phyloP scores from a whole-genome alignment of 306 rosid species.

The Argentina anserina region DNA sequence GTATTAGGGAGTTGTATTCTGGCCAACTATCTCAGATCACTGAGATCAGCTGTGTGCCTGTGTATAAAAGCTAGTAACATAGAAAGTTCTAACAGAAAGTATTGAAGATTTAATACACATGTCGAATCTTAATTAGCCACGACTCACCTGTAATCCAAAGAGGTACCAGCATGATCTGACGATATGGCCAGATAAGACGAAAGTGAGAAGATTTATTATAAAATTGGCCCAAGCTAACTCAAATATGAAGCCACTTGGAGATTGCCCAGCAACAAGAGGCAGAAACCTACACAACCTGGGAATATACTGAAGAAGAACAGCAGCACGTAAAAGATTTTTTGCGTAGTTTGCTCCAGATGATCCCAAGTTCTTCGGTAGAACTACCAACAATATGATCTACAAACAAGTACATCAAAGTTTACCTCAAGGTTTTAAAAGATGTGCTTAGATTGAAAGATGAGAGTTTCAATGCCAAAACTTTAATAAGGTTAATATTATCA shows the following conservation, averaged over 20 bases:
- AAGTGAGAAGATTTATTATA: constrained; percentile 68
- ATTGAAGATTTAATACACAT: constrained; percentile 3
- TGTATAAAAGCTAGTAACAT: too few relatives aligned
- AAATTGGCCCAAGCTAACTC: constrained; percentile 80
- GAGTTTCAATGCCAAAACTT: neutral
- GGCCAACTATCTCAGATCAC: too few relatives aligned
- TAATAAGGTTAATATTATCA: neutral
- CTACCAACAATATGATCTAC: constrained; percentile 56
- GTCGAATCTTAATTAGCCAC: too few relatives aligned
- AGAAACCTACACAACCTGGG: constrained; percentile 70
- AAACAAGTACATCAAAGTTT: constrained; percentile 20
- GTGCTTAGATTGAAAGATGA: neutral
- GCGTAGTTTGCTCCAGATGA: constrained; percentile 72
- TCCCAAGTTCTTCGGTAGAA: constrained; percentile 48
- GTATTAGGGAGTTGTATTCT: too few relatives aligned
- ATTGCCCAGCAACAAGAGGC: constrained; percentile 60
- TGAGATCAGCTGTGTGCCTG: too few relatives aligned
- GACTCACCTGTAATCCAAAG: constrained; percentile 69
- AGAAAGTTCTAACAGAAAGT: neutral
- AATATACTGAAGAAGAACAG: constrained; percentile 60
- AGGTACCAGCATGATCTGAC: constrained; percentile 87
- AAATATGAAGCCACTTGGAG: constrained; percentile 71
- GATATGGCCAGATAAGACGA: constrained; percentile 62
- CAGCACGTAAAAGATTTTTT: constrained; percentile 58
- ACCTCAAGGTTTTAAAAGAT: constrained; percentile 4